These are phyloP conservation scores for Talaromyces sp. DNA, from an alignment of 2,329 filamentous ascomycete species.

Conservation along the genomic window DNA sequence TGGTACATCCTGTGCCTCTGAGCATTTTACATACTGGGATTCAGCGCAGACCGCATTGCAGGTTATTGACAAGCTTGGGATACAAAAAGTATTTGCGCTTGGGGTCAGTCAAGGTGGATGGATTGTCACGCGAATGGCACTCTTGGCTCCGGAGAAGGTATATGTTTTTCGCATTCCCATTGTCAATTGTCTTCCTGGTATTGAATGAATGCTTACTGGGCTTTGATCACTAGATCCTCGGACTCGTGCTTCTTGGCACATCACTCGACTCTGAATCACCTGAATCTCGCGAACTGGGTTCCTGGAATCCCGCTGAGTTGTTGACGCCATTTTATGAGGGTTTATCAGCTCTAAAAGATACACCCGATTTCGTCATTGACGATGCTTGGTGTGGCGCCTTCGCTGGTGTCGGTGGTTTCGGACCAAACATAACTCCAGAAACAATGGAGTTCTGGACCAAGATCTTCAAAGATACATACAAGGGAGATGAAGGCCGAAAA, in stretches of 20 bases:
- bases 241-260: constrained; percentile 49
- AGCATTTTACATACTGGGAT: constrained; percentile 52
- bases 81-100: constrained; percentile 32
- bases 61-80: constrained; percentile 48
- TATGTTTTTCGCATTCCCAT: constrained; percentile 3
- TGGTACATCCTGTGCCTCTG: constrained; percentile 38
- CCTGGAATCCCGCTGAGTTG: constrained; percentile 41
- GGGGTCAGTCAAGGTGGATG: constrained; percentile 52
- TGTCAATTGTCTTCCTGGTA: background rate
- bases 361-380: constrained; percentile 38
- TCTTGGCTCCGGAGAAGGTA: constrained; percentile 45
- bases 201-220: background rate
- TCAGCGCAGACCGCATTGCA: constrained; percentile 50
- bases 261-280: constrained; percentile 47
- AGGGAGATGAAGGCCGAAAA: constrained; percentile 45
- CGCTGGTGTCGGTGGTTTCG: constrained; percentile 43
- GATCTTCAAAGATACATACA: constrained; percentile 42
- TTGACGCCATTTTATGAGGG: constrained; percentile 33
- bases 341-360: constrained; percentile 35
- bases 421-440: constrained; percentile 33
- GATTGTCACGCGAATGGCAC: constrained; percentile 48
- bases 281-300: constrained; percentile 40
- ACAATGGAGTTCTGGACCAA: constrained; percentile 40
- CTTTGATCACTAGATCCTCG: constrained; percentile 37
- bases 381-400: constrained; percentile 42